These are phyloP conservation scores for Meyerozyma smithsonii DNA, from an alignment of 1,139 yeast genomes.

Conservation along the genomic window DNA sequence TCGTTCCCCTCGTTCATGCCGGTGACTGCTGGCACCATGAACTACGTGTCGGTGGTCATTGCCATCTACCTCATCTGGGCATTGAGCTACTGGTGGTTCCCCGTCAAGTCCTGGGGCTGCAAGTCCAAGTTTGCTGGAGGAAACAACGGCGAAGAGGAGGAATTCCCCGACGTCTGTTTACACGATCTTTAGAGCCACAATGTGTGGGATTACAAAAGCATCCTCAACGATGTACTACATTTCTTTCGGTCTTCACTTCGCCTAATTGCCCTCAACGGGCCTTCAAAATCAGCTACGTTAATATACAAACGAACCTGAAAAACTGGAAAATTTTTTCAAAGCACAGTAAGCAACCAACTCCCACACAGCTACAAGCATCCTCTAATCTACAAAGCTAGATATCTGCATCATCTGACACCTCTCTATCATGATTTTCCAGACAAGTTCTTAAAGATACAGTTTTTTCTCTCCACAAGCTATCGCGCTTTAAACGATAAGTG, in stretches of 20 bases:
- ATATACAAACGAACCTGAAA: too few species aligned
- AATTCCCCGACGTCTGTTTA: conserved; percentile 43
- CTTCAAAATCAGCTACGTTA: too few species aligned
- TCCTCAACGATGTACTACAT: too few species aligned
- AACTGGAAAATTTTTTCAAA: too few species aligned
- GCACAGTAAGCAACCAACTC: too few species aligned
- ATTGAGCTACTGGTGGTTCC: conserved; percentile 54
- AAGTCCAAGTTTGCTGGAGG: conserved; percentile 44
- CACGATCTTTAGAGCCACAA: conserved; percentile 18
- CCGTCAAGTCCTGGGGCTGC: conserved; percentile 35
- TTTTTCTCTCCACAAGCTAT: conserved; percentile 46
- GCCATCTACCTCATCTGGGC: conserved; percentile 52
- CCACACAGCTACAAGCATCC: neutral
- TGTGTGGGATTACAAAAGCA: too few species aligned
- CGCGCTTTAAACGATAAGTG: conserved; percentile 31
- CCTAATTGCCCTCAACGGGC: neutral
- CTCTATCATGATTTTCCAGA: conserved; percentile 49
- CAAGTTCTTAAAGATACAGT: conserved; percentile 48
- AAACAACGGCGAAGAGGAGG: conserved; percentile 37
- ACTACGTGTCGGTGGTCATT: conserved; percentile 65
- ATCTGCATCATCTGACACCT: conserved; percentile 51
- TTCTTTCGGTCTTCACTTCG: conserved; percentile 7
- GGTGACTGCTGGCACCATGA: conserved; percentile 58
- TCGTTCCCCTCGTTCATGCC: conserved; percentile 68
- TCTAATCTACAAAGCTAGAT: conserved; percentile 13